Base-by-base conservation (phyloP, 208 protist species). In the Crithidia mellificae region DNA sequence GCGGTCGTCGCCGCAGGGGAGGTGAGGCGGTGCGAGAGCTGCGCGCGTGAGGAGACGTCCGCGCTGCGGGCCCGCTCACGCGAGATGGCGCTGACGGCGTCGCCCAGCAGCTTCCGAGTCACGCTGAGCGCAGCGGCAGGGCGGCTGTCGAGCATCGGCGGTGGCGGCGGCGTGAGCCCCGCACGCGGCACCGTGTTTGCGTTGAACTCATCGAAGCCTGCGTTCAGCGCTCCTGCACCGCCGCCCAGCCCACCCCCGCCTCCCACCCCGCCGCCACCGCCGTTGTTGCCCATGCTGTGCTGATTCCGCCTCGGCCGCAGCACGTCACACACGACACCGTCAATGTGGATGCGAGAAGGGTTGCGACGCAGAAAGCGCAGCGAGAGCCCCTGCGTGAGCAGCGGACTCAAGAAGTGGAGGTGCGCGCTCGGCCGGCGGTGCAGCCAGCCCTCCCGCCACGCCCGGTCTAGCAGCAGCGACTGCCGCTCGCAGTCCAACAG, bases 401-500 rank as follows among this genome's bases (percentile, higher is more conserved):
- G 19, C 19, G 46, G 58, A n/a, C 30, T 39, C 7, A 68, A 19
- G 15, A 52, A 75, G 41, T 22, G 30, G 12, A 64, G 55, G 34
- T 57, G 59, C 19, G 51, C n/a, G 30, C 41, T 39, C 3, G 46
- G 11, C 39, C 59, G 50, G 43, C 53, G 34, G 36, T 65, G 55
- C 39, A 75, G 55, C 68, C 54, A 70, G 17, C 75, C 75, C 32
- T 65, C 63, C 9, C 68, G 75, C 63, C 69, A 81, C 46, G 61
- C 63, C 11, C 56, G 47, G 43, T 78, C 66, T 39, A 85, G 56
- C 25, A 85, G 43, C 14, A 81, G 66, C 30, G 70, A 64, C 72
- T 81, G 79, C 41, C 75, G 70, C 55, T 81, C 51, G 51, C 73
- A 79, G 44, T 73, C 61, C 36, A 79, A 62, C 25, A 71, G 53